A percentile compares a stretch with the other conserved stretches of the same genome.
phyloP scores from a whole-genome alignment of 2,329 filamentous ascomycete species.

The Talaromyces sp. region DNA sequence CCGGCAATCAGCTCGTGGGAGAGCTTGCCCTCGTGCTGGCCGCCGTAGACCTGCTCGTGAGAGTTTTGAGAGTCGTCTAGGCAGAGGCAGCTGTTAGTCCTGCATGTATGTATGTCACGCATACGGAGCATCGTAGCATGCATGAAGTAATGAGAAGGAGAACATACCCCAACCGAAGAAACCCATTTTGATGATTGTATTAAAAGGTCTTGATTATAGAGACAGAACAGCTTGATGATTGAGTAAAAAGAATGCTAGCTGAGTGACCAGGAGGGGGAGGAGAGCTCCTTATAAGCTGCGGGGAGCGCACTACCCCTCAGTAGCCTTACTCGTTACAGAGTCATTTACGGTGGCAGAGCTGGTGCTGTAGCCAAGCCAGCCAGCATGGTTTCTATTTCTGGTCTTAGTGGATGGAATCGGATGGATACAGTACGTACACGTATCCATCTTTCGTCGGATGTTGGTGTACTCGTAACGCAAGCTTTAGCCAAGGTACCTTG shows the following conservation, averaged over 20 bases:
- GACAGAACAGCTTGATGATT: not conserved
- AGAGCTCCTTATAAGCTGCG: constrained; percentile 17
- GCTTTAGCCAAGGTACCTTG: constrained; percentile 8
- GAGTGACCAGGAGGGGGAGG: no score
- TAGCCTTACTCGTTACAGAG: not conserved
- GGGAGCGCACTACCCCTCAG: not conserved
- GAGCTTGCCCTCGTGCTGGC: constrained; percentile 60
- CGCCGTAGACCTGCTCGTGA: constrained; percentile 57
- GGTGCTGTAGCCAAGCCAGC: not conserved
- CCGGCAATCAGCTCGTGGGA: constrained; percentile 74
- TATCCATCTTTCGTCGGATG: not conserved
- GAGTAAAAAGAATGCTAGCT: not conserved
- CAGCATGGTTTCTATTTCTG: not conserved
- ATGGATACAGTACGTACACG: constrained; percentile 4
- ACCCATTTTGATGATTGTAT: constrained; percentile 16
- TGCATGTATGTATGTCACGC: not conserved
- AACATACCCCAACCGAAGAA: constrained; percentile 21
- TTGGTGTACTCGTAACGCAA: not conserved
- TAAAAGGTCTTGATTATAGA: not conserved
- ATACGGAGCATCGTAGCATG: not conserved
- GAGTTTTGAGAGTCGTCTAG: constrained; percentile 53
- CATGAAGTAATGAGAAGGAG: not conserved
- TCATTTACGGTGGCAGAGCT: not conserved
- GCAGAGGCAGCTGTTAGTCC: not conserved
- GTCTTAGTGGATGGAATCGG: not conserved